A percentile compares a stretch with the other conserved stretches of the same genome.
These are phyloP conservation scores for Hyaloperonospora brassicae DNA, from an alignment of 352 stramenopile species.

Conservation along the genomic window DNA sequence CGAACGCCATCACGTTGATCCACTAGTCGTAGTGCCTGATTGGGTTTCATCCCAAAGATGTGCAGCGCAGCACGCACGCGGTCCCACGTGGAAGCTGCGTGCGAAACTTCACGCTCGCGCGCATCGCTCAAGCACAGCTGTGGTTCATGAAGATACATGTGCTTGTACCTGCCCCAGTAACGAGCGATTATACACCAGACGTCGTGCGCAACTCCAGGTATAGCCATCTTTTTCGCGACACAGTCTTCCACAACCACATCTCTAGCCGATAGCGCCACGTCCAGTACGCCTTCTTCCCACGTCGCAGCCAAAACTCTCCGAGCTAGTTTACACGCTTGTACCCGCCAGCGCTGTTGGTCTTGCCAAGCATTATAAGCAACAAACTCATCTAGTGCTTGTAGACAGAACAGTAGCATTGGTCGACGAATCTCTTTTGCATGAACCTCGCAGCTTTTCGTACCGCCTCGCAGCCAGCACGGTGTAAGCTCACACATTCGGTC, in stretches of 20 bases:
- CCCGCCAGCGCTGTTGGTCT: constrained; percentile 29
- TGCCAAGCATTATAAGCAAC: constrained; percentile 34
- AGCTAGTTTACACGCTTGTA: constrained; percentile 44
- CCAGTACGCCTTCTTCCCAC: constrained; percentile 43
- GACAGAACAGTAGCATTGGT: constrained; percentile 65
- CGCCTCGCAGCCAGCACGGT: constrained; percentile 47
- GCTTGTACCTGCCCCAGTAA: constrained; percentile 58
- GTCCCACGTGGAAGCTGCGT: constrained; percentile 26
- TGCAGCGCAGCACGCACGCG: constrained; percentile 32
- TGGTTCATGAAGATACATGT: constrained; percentile 57
- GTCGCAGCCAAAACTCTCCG: constrained; percentile 44
- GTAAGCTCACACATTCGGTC: constrained; percentile 58
- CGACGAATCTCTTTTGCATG: constrained; percentile 28
- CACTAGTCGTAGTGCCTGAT: constrained; percentile 28
- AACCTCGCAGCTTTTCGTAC: constrained; percentile 32
- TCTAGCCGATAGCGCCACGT: constrained; percentile 1
- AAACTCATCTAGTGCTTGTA: constrained; percentile 70
- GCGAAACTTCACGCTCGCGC: neutral
- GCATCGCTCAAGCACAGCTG: constrained; percentile 47
- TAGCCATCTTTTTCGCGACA: constrained; percentile 20
- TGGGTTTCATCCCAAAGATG: constrained; percentile 46
- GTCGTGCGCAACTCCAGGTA: constrained; percentile 40
- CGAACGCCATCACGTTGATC: constrained; percentile 10
- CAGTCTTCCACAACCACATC: constrained; percentile 43
- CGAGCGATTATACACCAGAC: constrained; percentile 52